Conservation (phyloP, 768 basidiomycete genomes). For the Strobilomyces echinocephalus region DNA sequence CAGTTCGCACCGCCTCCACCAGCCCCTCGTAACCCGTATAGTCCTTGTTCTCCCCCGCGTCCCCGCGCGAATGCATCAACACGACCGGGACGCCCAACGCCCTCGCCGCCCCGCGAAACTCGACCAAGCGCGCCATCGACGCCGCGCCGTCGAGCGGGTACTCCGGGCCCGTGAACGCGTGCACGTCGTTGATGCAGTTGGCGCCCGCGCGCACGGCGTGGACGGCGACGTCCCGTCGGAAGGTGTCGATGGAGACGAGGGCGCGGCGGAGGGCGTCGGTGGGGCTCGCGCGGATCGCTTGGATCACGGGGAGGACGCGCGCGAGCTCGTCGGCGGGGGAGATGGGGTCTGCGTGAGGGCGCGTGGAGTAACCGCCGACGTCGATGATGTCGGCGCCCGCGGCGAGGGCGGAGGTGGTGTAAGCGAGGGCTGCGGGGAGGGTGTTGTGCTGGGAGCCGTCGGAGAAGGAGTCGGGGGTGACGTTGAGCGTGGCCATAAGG, state of each 20-base stretch:
- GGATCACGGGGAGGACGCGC: conserved; percentile 70
- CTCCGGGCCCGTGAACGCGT: conserved; percentile 15
- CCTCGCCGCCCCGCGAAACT: conserved; percentile 66
- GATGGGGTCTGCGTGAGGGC: conserved; percentile 72
- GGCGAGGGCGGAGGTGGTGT: conserved; percentile 43
- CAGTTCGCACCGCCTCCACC: conserved; percentile 51
- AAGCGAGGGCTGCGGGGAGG: conserved; percentile 49
- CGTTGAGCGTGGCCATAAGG: conserved; percentile 78
- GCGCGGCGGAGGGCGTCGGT: conserved; percentile 6
- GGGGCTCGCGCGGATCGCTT: conserved; percentile 44
- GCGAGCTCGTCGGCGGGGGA: conserved; percentile 61
- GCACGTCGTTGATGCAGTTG: conserved; percentile 91
- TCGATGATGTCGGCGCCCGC: conserved; percentile 78
- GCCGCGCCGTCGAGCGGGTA: conserved; percentile 1
- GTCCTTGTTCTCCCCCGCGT: conserved; percentile 71
- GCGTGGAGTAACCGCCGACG: conserved; percentile 90
- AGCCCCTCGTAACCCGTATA: conserved; percentile 36
- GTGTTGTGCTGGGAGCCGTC: conserved; percentile 27
- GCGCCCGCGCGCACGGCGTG: conserved; percentile 63
- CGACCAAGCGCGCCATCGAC: conserved; percentile 38
- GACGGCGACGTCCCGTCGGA: conserved; percentile 20
- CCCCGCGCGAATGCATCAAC: conserved; percentile 92
- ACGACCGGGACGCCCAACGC: conserved; percentile 72
- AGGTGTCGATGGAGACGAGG: conserved; percentile 28
- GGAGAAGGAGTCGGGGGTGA: conserved; percentile 1